Base-by-base conservation (phyloP, 192 early-diverging fungal species). In the Backusella sp. region DNA sequence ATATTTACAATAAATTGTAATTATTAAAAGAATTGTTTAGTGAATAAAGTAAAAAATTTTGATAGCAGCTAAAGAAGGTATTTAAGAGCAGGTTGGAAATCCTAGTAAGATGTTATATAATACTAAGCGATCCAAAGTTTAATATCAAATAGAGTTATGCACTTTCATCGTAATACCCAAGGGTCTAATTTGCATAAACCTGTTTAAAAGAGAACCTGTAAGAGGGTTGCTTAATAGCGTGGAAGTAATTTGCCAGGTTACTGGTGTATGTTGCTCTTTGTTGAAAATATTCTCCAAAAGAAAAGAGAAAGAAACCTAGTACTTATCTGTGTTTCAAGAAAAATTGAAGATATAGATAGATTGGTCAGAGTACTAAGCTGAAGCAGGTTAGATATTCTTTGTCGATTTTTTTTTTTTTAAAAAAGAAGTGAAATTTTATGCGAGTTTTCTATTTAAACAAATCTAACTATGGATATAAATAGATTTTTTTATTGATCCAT, bases 91-190 rank as follows among this genome's bases (percentile, higher is more conserved):
- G 2, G 9, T 59, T 23, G 56, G 19, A 26, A 59, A 59, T 3
- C 26, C 23, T 59, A 3, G 19, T 4, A 59, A 59, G 23, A 11
- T 59, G 17, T n/a, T 19, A 49, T 19, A 49, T 59, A 26, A 59
- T 59, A 26, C 56, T 59, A 59, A 59, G 56, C 11, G 23, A 59
- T 59, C 56, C 56, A 59, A 59, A 59, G 56, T 26, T 59, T 59
- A 23, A 28, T 59, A 59, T 26, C 56, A 59, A 26, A 59, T 23
- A 59, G 11, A 26, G 14, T 26, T 23, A 59, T 26, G 2, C 23
- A 59, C 46, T 49, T 59, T 59, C 4, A n/a, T 21, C 2, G n/a
- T 6, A n/a, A n/a, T 23, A 56, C 9, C 19, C 52, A 56, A 56
- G 52, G 52, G 52, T 56, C 9, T 56, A 56, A n/a, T 56, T 56